Evolutionary conservation across 2,329 filamentous ascomycete species (phyloP).

Genomic region (Clarireedia hainanense): DNA sequence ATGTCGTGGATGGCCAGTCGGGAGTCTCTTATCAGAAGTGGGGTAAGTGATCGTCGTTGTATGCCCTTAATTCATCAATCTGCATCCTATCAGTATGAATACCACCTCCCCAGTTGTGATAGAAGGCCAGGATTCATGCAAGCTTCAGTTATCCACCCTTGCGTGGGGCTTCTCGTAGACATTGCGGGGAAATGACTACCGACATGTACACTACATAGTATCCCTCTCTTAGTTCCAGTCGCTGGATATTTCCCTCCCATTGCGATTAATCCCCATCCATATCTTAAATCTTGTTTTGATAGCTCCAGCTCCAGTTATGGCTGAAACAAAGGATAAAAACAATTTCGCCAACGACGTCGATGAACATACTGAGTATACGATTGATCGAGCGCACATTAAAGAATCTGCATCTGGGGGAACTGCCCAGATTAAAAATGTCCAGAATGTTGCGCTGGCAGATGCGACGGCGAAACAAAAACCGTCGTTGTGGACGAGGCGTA

Average conservation of each 20-base stretch:
- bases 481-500: background rate
- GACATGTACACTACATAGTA: too few relatives aligned
- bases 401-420: background rate
- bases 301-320: too few relatives aligned
- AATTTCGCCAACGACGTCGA: too few relatives aligned
- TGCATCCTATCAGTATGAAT: background rate
- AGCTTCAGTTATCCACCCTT: background rate
- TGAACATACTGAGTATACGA: too few relatives aligned
- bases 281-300: too few relatives aligned
- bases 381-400: background rate
- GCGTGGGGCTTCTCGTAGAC: too few relatives aligned
- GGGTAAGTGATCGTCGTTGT: background rate
- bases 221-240: too few relatives aligned
- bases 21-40: background rate
- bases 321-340: too few relatives aligned
- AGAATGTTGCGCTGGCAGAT: background rate
- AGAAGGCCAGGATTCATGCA: background rate
- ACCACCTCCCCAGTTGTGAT: background rate
- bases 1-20: background rate
- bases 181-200: too few relatives aligned
- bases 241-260: too few relatives aligned
- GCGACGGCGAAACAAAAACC: slow-evolving; percentile 5
- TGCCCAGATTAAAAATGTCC: background rate
- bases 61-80: background rate
- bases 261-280: too few relatives aligned